Base-by-base conservation (phyloP, 106 monocot genomes). In the Phalaenopsis aphrodite region DNA sequence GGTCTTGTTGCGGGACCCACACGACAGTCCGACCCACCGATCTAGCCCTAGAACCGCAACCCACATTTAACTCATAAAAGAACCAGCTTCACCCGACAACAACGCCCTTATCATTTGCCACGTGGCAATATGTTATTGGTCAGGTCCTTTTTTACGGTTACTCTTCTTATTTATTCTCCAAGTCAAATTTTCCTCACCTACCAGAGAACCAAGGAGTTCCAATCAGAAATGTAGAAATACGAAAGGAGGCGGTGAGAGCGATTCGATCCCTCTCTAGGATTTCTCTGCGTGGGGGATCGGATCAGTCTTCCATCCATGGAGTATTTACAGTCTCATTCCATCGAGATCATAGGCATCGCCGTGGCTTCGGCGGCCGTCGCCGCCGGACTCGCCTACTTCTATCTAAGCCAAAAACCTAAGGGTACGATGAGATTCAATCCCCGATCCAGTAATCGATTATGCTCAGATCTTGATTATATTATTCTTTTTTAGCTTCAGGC, bases 361-460 rank as follows among this genome's bases (percentile, higher is more conserved):
- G 91, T 95, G 10, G 93, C 95, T 77, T 87, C 89, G 47, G 88
- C 79, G 36, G 90, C 89, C 69, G 79, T 93, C 80, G 93, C 79
- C 39, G 81, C 84, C 79, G 91, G 80, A 47, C 89, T 86, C 24
- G 85, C 85, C 47, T 95, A 93, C 86, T 78, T 89, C 80, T 87
- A 82, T 85, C 69, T 77, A 65, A 77, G 66, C 88, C 89, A 82
- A 87, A 93, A 93, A 52, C n/a, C 77, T 19, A 99, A 90, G 79
- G 99, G 99, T 98, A 84, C 41, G 65, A 16, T 55, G 21, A 76
- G 47, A 19, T 61, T 41, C 42, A n/a, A 36, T 37, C 30, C 30
- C 30, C 30, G 30, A 30, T 30, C 30, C 30, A 30, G 30, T 30
- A 30, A 30, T 30, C 30, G 30, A 30, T 30, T 30, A 30, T 30